Conservation (phyloP, 2,329 filamentous ascomycete genomes). For the Monilinia fructigena region DNA sequence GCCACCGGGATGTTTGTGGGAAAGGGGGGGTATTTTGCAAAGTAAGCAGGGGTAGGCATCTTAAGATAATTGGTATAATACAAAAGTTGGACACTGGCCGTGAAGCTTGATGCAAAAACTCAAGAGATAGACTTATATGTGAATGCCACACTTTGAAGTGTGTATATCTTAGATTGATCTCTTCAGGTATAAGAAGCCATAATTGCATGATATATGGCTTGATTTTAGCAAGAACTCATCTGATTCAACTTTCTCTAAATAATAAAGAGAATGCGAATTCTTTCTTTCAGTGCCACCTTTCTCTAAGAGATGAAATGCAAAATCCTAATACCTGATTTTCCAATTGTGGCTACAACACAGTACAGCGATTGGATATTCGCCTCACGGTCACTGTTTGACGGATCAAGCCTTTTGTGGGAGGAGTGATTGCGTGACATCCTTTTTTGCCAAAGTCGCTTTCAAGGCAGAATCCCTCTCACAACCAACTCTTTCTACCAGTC, state of each 20-base stretch:
- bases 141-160: not conserved
- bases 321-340: not conserved
- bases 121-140: not conserved
- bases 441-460: not conserved
- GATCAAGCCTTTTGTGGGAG: not conserved
- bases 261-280: not conserved
- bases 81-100: not conserved
- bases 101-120: not conserved
- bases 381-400: not conserved
- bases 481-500: not conserved
- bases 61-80: not conserved
- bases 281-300: not conserved
- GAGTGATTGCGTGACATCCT: not conserved
- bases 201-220: not conserved
- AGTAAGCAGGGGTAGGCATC: slow-evolving; percentile 11
- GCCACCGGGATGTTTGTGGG: not conserved
- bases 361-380: not conserved
- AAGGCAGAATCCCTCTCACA: not conserved
- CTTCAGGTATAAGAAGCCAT: not conserved
- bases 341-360: too few species aligned
- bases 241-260: not conserved
- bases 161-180: not conserved
- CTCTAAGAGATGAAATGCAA: not conserved
- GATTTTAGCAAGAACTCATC: not conserved
- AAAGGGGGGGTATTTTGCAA: not conserved